Conservation (phyloP, 139 green algal species). For the Penium margaritaceum region DNA sequence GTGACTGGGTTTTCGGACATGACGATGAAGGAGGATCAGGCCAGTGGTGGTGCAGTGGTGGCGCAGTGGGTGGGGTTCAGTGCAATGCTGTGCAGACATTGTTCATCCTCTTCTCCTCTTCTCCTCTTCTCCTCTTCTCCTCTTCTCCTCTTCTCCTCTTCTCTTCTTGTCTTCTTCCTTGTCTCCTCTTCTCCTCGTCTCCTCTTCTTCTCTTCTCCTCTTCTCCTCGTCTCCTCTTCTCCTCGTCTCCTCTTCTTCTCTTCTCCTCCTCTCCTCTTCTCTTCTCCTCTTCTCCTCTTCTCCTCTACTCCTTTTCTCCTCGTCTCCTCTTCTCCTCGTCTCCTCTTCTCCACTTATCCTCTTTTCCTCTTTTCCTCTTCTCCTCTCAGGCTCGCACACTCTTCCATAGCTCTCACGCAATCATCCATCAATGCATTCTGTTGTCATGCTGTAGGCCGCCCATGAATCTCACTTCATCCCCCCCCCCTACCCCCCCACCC, state of each 20-base stretch:
- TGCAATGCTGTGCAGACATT: no score
- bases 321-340: background rate
- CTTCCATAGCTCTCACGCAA: no score
- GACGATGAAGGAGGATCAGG: no score
- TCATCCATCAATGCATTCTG: no score
- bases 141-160: background rate
- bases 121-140: background rate
- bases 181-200: background rate
- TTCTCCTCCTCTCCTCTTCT: background rate
- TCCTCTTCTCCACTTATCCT: no score
- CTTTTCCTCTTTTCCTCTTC: no score
- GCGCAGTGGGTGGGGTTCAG: no score
- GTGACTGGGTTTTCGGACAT: no score
- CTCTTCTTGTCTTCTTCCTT: background rate
- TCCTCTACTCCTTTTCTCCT: background rate
- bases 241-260: background rate
- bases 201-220: constrained; percentile 2
- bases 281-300: background rate
- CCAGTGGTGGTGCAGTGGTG: no score
- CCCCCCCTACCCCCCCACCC: background rate
- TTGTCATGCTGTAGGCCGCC: no score
- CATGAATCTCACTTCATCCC: no score
- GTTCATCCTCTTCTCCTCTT: background rate
- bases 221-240: background rate
- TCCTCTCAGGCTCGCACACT: no score